Evolutionary conservation across 163 green algal species (phyloP).

Genomic region (Scenedesmus sp.): DNA sequence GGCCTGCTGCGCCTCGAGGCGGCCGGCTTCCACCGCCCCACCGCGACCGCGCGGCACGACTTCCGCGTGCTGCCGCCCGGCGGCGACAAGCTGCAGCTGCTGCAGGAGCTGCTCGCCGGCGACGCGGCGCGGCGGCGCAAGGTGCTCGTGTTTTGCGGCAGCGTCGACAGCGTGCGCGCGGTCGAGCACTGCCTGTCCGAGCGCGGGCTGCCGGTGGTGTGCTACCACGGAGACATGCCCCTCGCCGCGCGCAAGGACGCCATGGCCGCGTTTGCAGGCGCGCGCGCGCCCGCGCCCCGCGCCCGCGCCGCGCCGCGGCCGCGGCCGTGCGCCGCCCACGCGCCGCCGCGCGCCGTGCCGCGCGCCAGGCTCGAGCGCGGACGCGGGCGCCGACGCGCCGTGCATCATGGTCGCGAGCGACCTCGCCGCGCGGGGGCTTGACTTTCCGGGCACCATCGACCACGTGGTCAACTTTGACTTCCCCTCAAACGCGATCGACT

Average conservation of each 20-base stretch:
- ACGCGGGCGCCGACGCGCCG: not conserved
- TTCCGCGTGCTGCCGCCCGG: conserved; percentile 78
- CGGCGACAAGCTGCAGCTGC: conserved; percentile 77
- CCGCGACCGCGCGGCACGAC: conserved; percentile 74
- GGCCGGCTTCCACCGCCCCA: conserved; percentile 78
- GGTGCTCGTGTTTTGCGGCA: conserved; percentile 98
- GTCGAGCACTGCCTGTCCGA: conserved; percentile 87
- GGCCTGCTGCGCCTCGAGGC: conserved; percentile 75
- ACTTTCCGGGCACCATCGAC: conserved; percentile 88
- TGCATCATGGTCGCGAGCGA: conserved; percentile 94
- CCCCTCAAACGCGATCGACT: conserved; percentile 83
- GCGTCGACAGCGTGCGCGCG: conserved; percentile 86
- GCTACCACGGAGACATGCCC: conserved; percentile 90
- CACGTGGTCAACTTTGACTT: conserved; percentile 99
- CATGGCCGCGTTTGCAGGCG: conserved; percentile 74
- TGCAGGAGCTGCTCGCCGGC: conserved; percentile 55
- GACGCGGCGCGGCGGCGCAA: conserved; percentile 51
- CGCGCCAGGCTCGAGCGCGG: conserved; percentile 1
- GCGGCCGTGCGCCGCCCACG: too few relatives aligned
- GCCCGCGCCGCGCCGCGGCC: too few relatives aligned
- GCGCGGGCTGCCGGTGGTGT: conserved; percentile 71
- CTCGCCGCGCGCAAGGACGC: conserved; percentile 71
- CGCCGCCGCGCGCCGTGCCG: too few relatives aligned
- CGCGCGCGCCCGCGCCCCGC: not conserved
- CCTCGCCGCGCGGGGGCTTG: conserved; percentile 90